phyloP scores from a whole-genome alignment of 768 basidiomycete genomes.

The Myochromella boudieri region DNA sequence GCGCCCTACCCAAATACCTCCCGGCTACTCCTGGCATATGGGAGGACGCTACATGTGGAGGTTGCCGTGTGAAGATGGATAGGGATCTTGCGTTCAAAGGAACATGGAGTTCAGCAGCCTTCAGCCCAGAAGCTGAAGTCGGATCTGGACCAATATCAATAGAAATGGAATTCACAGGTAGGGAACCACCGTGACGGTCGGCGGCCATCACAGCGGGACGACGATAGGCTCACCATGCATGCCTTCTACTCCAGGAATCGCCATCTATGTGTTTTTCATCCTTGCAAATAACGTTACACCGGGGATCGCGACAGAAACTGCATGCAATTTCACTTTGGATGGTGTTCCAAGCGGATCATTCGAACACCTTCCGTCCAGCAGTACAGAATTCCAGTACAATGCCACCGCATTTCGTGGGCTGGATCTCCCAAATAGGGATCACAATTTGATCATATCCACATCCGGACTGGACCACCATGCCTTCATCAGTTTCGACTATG shows the following conservation, averaged over 20 bases:
- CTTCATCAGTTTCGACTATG: slow-evolving; percentile 41
- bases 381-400: slow-evolving; percentile 27
- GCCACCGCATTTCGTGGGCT: slow-evolving; percentile 25
- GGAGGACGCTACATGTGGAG: slow-evolving; percentile 15
- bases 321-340: slow-evolving; percentile 34
- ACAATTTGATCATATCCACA: slow-evolving; percentile 30
- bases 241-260: slow-evolving; percentile 26
- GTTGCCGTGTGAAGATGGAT: slow-evolving; percentile 16
- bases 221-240: background rate
- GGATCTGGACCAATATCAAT: slow-evolving; percentile 10
- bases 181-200: background rate
- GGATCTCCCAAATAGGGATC: slow-evolving; percentile 26
- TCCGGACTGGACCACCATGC: slow-evolving; percentile 26
- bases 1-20: slow-evolving; percentile 13
- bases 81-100: slow-evolving; percentile 7
- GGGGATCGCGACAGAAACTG: slow-evolving; percentile 23
- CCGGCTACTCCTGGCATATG: slow-evolving; percentile 16
- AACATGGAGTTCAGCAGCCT: slow-evolving; percentile 23
- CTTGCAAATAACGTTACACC: slow-evolving; percentile 28
- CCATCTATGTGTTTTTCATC: slow-evolving; percentile 39
- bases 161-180: slow-evolving; percentile 18
- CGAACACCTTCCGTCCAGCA: slow-evolving; percentile 25
- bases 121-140: slow-evolving; percentile 10
- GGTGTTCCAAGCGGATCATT: slow-evolving; percentile 19
- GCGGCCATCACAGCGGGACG: background rate